Base-by-base conservation (phyloP, 805 yeast species). In the Teunomyces aglyptinius region DNA sequence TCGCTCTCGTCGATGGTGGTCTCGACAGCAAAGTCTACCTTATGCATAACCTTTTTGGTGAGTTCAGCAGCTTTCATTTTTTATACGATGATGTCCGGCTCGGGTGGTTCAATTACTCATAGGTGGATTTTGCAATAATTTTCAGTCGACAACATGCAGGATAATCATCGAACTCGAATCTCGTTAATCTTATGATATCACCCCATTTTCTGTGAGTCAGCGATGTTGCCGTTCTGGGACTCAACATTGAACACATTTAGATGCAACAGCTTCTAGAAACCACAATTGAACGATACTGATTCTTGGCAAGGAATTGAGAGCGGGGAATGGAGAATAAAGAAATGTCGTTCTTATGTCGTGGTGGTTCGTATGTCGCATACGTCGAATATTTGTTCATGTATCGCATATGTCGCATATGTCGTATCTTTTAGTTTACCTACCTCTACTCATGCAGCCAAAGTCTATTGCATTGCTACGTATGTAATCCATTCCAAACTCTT, bases 401-500 rank as follows among this genome's bases (percentile, higher is more conserved):
- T n/a, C n/a, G n/a, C n/a, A n/a, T n/a, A n/a, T n/a, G 24, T 20
- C 24, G 24, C 20, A 5, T 19, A 19, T 19, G 20, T 19, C 20
- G 20, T 19, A 4, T 20, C 6, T 7, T 20, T 20, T n/a, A n/a
- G 24, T 20, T 7, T 20, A 20, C 8, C 33, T 13, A 19, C n/a
- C 18, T 6, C 18, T 20, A 19, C 8, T 15, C 16, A 77, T 78
- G 82, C 81, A 78, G 48, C 77, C 73, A 33, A 65, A 64, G 38
- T 67, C 77, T 11, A 63, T 71, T 16, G 60, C 73, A 1, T 60
- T 74, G 12, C 63, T 74, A 26, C 65, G 75, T 70, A 63, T 31
- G 71, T 61, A 15, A 29, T 36, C 20, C 11, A 8, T 28, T 15
- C 18, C 6, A 24, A 4, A 24, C 13, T n/a, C 38, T 28, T 63